Percentiles rank a stretch among this genome's conserved stretches.
These are phyloP conservation scores for Aspergillus clavatus DNA, from an alignment of 2,329 filamentous ascomycete genomes.

Conservation along the genomic window DNA sequence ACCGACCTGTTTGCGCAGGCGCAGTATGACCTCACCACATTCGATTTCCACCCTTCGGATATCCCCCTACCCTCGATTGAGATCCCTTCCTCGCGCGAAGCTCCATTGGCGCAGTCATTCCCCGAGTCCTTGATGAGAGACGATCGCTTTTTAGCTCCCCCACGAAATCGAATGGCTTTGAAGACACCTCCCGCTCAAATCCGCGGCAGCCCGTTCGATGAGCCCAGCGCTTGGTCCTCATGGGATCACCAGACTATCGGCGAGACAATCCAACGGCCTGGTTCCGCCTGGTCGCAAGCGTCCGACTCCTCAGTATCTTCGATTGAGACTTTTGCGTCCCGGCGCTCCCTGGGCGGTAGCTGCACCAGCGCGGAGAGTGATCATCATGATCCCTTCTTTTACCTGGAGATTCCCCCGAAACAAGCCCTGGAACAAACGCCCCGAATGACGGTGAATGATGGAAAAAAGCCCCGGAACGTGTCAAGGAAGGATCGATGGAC, in stretches of 20 bases:
- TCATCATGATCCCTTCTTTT: constrained; percentile 51
- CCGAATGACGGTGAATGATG: constrained; percentile 31
- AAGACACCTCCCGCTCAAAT: constrained; percentile 46
- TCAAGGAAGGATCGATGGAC: constrained; percentile 46
- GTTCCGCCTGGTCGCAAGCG: constrained; percentile 54
- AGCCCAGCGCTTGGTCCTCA: constrained; percentile 28
- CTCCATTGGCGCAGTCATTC: constrained; percentile 22
- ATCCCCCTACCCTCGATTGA: constrained; percentile 43
- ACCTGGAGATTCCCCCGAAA: constrained; percentile 37
- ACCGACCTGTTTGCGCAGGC: constrained; percentile 33
- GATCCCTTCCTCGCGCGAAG: constrained; percentile 27
- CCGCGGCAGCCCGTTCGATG: constrained; percentile 32
- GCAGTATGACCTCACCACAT: constrained; percentile 32
- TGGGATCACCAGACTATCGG: constrained; percentile 32
- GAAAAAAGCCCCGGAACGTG: constrained; percentile 21
- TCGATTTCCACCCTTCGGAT: constrained; percentile 31
- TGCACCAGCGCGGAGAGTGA: constrained; percentile 60
- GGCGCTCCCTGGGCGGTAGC: constrained; percentile 55
- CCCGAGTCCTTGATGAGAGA: constrained; percentile 24
- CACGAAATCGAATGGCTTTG: constrained; percentile 34
- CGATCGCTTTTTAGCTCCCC: constrained; percentile 38
- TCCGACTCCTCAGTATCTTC: constrained; percentile 62
- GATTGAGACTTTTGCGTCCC: constrained; percentile 52
- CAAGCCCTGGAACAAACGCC: constrained; percentile 27
- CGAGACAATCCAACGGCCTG: constrained; percentile 49